Evolutionary conservation across 805 yeast genomes (phyloP), one percentile per base, ranked within the genome.

Genomic region (Candida parachauliodes): DNA sequence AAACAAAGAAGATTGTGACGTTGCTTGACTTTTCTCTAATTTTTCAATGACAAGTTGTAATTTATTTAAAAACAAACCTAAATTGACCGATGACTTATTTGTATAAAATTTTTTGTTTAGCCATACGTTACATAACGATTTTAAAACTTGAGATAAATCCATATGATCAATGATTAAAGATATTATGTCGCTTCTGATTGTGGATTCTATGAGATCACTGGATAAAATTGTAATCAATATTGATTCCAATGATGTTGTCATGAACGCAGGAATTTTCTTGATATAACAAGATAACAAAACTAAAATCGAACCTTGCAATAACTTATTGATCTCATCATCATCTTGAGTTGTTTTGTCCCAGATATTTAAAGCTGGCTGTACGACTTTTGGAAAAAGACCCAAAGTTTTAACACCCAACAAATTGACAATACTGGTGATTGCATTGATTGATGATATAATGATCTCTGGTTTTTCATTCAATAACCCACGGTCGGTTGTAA

Each of bases 361-460:
- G 26, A 86, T 71, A 19, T 66, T 63, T 38, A 88, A 68, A 8
- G 85, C 68, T 10, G 88, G 86, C 11, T 88, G 87, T 44, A 93
- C 76, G 53, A 89, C 81, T 58, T 81, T 82, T 22, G 97, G 87
- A 70, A 88, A 85, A 52, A 72, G 76, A 5, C 95, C 89, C 54
- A 93, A 82, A 45, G 82, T 72, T 53, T 88, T 85, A 14, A 94
- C 89, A 37, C 98, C 98, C 32, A 89, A 60, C 17, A 79, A 74
- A 36, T 80, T 77, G 38, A 87, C 75, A 39, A 88, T 64, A 47
- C 80, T 78, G 40, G 86, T 78, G 44, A 87, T 75, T 41, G 83
- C 79, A 48, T 81, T 76, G 41, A 88, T 68, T 1, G 96, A 77
- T 0, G 96, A 76, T 24, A 93, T 76, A 21, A 80, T 67, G 6